These are phyloP conservation scores for Phaeoacremonium minimum DNA, from an alignment of 2,329 filamentous ascomycete species.

Conservation along the genomic window DNA sequence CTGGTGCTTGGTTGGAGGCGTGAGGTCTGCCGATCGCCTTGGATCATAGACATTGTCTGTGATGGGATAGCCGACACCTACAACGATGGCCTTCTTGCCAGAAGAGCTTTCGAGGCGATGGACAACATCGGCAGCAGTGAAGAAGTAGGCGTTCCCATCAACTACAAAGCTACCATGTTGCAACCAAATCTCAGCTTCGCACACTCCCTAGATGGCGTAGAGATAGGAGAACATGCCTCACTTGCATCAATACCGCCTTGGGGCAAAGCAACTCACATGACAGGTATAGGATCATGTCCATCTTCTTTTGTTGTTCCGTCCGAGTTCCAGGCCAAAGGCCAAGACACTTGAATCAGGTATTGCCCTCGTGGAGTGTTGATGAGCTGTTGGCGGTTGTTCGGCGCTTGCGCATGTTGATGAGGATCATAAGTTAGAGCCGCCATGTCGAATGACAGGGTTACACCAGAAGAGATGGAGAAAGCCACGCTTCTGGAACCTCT, in stretches of 20 bases:
- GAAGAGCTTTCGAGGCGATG: slow-evolving; percentile 16
- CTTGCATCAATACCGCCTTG: too few species aligned
- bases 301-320: slow-evolving; percentile 3
- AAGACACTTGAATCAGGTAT: slow-evolving; percentile 11
- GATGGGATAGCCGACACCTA: slow-evolving; percentile 20
- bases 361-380: slow-evolving; percentile 1
- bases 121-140: slow-evolving; percentile 18
- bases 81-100: slow-evolving; percentile 15
- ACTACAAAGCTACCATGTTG: slow-evolving; percentile 14
- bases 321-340: slow-evolving; percentile 10
- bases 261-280: too few species aligned
- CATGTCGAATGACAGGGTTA: neutral
- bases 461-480: too few species aligned
- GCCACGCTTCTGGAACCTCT: too few species aligned
- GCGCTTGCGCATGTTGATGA: neutral
- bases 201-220: too few species aligned
- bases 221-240: too few species aligned
- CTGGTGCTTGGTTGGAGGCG: neutral
- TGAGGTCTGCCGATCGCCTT: slow-evolving; percentile 3
- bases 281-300: slow-evolving; percentile 3
- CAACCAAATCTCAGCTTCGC: neutral
- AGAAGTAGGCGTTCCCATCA: slow-evolving; percentile 19
- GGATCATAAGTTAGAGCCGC: neutral
- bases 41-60: slow-evolving; percentile 14
- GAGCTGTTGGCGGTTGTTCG: neutral